Percentiles rank a stretch among this genome's conserved stretches.
Evolutionary conservation across 768 basidiomycete genomes (phyloP).

Genomic region (Psilocybe subaeruginosa): DNA sequence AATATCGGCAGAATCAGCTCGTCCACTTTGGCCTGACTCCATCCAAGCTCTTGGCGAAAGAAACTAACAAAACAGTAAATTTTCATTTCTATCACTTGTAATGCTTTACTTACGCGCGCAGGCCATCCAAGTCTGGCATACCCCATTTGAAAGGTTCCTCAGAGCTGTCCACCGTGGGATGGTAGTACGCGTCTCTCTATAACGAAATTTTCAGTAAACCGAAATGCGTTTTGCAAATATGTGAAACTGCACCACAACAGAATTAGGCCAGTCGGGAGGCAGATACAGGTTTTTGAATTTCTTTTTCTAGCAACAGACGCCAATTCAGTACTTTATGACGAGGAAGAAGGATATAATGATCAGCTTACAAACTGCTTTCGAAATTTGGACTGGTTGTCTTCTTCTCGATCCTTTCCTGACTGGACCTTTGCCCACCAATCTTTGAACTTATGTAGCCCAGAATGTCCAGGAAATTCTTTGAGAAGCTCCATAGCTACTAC

Average conservation of each 20-base stretch:
- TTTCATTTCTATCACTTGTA: background rate
- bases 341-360: background rate
- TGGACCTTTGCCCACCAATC: constrained; percentile 97
- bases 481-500: constrained; percentile 96
- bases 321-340: background rate
- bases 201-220: background rate
- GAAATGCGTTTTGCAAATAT: background rate
- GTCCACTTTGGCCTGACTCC: constrained; percentile 83
- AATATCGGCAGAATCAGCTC: constrained; percentile 92
- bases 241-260: constrained; percentile 71
- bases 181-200: constrained; percentile 91
- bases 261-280: constrained; percentile 86
- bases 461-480: constrained; percentile 88
- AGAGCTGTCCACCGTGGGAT: constrained; percentile 88
- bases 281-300: constrained; percentile 85
- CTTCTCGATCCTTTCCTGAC: constrained; percentile 79
- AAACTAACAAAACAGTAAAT: constrained; percentile 46
- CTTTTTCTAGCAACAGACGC: constrained; percentile 65
- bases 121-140: constrained; percentile 91
- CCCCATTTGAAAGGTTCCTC: constrained; percentile 98
- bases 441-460: constrained; percentile 85
- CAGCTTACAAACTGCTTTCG: constrained; percentile 78
- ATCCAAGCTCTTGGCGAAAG: constrained; percentile 77
- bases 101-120: constrained; percentile 64
- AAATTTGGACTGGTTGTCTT: constrained; percentile 77